These are phyloP conservation scores for Metschnikowia picachoensis DNA, from an alignment of 805 yeast species.

Conservation along the genomic window DNA sequence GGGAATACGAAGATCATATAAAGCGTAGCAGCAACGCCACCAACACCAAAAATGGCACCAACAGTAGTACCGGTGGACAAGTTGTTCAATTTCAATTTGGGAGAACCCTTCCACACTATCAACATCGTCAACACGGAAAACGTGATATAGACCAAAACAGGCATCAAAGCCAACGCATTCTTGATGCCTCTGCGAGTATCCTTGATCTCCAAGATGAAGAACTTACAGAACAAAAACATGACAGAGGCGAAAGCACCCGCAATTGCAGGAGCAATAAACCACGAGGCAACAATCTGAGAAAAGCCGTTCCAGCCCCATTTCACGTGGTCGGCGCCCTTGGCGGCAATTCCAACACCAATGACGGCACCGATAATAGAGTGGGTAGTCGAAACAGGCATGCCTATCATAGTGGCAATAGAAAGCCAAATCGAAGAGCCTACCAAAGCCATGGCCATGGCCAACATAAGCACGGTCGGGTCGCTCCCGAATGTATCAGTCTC, in stretches of 20 bases:
- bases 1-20: conserved; percentile 58
- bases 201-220: conserved; percentile 55
- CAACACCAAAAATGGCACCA: conserved; percentile 64
- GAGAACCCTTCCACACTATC: conserved; percentile 80
- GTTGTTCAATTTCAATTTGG: conserved; percentile 53
- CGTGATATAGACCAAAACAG: conserved; percentile 56
- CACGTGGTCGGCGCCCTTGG: conserved; percentile 57
- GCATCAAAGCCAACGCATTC: conserved; percentile 56
- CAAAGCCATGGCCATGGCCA: conserved; percentile 71
- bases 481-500: conserved; percentile 45
- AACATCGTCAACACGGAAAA: conserved; percentile 67
- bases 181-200: conserved; percentile 39
- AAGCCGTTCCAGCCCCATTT: conserved; percentile 78
- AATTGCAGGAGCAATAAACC: conserved; percentile 73
- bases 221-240: conserved; percentile 58
- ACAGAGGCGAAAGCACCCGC: conserved; percentile 63
- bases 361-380: conserved; percentile 76
- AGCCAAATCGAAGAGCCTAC: conserved; percentile 74
- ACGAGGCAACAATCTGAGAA: conserved; percentile 68
- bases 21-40: conserved; percentile 49
- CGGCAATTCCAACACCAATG: conserved; percentile 72
- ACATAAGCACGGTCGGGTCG: conserved; percentile 69
- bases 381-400: conserved; percentile 80
- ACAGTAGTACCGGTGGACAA: conserved; percentile 50
- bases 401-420: conserved; percentile 58